These are phyloP conservation scores for Phoenix dactylifera DNA, from an alignment of 176 grass and related monocot species.

Conservation along the genomic window DNA sequence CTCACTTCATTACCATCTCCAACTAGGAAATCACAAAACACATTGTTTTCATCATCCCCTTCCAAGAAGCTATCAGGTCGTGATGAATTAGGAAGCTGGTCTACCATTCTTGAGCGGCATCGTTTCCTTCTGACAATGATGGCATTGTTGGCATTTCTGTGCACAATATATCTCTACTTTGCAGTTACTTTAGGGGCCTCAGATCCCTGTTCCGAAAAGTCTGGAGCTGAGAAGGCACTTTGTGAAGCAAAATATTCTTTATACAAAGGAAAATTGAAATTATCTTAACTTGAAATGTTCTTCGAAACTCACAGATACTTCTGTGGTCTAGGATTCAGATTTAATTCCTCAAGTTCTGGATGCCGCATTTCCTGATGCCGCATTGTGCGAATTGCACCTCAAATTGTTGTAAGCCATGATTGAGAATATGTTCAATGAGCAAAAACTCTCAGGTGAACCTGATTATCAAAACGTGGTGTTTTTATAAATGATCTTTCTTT, in stretches of 20 bases:
- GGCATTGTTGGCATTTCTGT: constrained; percentile 65
- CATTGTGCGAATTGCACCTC: too few relatives aligned
- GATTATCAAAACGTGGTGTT: too few relatives aligned
- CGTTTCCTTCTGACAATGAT: constrained; percentile 78
- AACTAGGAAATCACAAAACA: constrained; percentile 70
- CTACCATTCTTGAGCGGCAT: constrained; percentile 61
- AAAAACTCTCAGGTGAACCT: too few relatives aligned
- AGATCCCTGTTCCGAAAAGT: constrained; percentile 47
- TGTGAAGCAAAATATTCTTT: constrained; percentile 58
- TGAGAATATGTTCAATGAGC: too few relatives aligned
- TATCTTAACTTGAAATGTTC: constrained; percentile 15
- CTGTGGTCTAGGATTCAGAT: too few relatives aligned
- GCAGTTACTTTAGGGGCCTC: constrained; percentile 56
- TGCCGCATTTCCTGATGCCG: too few relatives aligned
- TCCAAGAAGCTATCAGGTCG: constrained; percentile 50
- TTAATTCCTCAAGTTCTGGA: too few relatives aligned
- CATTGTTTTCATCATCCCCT: constrained; percentile 33
- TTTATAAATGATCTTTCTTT: too few relatives aligned
- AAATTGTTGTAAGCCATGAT: too few relatives aligned
- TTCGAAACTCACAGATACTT: too few relatives aligned
- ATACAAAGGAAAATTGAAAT: constrained; percentile 70
- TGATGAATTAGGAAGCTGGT: constrained; percentile 60
- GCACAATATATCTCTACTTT: constrained; percentile 92
- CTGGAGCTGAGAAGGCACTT: constrained; percentile 38
- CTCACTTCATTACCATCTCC: constrained; percentile 84